A percentile compares a stretch with the other conserved stretches of the same genome.
phyloP scores from a whole-genome alignment of 768 basidiomycete genomes.

The Asterophora lycoperdoides region DNA sequence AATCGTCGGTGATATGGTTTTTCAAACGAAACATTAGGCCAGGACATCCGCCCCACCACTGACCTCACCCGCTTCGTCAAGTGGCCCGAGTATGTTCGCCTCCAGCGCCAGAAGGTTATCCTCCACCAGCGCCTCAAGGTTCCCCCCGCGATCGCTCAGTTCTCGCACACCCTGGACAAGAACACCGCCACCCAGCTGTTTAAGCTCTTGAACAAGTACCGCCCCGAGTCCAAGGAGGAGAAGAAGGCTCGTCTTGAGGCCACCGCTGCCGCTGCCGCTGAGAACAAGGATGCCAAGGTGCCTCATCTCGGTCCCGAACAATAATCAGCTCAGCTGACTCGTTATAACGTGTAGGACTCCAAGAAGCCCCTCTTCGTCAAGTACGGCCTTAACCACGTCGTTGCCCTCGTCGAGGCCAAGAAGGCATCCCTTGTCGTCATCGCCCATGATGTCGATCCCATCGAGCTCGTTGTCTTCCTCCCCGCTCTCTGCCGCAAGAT shows the following conservation, averaged over 20 bases:
- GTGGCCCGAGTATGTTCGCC: slow-evolving; percentile 98
- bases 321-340: neutral
- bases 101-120: slow-evolving; percentile 98
- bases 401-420: slow-evolving; percentile 95
- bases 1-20: neutral
- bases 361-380: slow-evolving; percentile 97
- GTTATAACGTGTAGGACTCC: slow-evolving; percentile 44
- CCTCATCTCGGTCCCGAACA: neutral
- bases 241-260: slow-evolving; percentile 91
- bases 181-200: slow-evolving; percentile 98
- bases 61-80: slow-evolving; percentile 98
- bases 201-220: slow-evolving; percentile 97
- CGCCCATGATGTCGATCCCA: slow-evolving; percentile 97
- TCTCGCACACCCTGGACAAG: slow-evolving; percentile 97
- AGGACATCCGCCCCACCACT: slow-evolving; percentile 84
- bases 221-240: slow-evolving; percentile 92
- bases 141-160: slow-evolving; percentile 96
- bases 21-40: slow-evolving; percentile 47
- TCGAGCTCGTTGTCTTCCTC: slow-evolving; percentile 97
- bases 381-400: slow-evolving; percentile 95
- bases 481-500: slow-evolving; percentile 99
- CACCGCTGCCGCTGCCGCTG: slow-evolving; percentile 72
- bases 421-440: slow-evolving; percentile 95
- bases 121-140: slow-evolving; percentile 97
- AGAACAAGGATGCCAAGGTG: slow-evolving; percentile 56